Evolutionary conservation across 129 eudicot genomes (phyloP), one percentile per base, ranked within the genome.

Genomic region (Solidago caesia): DNA sequence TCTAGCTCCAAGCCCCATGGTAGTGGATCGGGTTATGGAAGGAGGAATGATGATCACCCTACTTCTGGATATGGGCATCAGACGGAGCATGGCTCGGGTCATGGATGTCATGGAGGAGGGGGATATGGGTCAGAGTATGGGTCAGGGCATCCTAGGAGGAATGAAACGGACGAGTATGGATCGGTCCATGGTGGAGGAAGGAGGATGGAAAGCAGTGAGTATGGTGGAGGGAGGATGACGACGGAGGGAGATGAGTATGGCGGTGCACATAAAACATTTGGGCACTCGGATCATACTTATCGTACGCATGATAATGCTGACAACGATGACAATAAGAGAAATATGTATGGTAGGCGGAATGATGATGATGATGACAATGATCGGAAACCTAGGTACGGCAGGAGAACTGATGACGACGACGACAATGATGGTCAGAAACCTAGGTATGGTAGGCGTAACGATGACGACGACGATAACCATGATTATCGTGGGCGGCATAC

Each of bases 1-100:
- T 84, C 90, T 12, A 78, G 77, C 61, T 89, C 83, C 89, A 33
- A 84, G 67, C 87, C 96, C 64, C 74, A 53, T 13, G 88, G 95
- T 2, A 76, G 72, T 14, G 72, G 80, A 14, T 48, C 68, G 16
- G 87, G 72, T 3, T 64, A 57, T 47, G 90, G 82, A 69, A 63
- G 66, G 62, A 83, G 60, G 86, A 74, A 70, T 51, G 79, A 85
- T 16, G 81, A 79, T 5, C 41, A 56, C 4, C 68, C 80, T 3
- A 9, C 43, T 15, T 51, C 92, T 5, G 89, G 90, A 10, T 70
- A 82, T 10, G 88, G 84, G 44, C 44, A 81, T 57, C 67, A 55
- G 74, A 43, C 39, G 9, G 86, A 80, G 27, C 70, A 67, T 25
- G 71, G 83, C 6, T 87, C 91, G 4, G 92, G 75, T 46, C 78